Evolutionary conservation across 371 early-diverging fungal species (phyloP), one percentile per base, ranked within the genome.

Genomic region (Actinomortierella ambigua): DNA sequence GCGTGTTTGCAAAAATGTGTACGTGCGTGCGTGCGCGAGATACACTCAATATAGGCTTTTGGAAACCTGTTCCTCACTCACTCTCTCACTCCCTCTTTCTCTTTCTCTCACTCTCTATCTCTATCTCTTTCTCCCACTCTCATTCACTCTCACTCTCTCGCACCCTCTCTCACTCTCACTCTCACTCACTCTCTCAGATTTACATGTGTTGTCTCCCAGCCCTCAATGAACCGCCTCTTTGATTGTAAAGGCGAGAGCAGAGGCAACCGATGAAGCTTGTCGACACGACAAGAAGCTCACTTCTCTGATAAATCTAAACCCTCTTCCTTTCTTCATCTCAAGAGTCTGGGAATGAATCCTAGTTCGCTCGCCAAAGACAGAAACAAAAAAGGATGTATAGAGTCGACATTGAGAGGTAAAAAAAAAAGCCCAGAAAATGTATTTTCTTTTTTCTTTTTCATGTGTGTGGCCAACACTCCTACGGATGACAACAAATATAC

Each of bases 401-500:
- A 55, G 70, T 65, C 18, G 65, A 69, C 18, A 48, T 60, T 9
- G 46, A 61, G 15, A 64, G 70, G 70, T 65, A 61, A 44, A 64
- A 60, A 18, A 60, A 69, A 26, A 54, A 63, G 39, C 23, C 61
- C 50, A 42, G 61, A 64, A 41, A 61, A 65, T 64, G 61, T 57
- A 61, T 26, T 6, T 24, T 43, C 9, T 48, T 6, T 49, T n/a
- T 22, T 11, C 47, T 22, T 22, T 46, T 46, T 5, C 47, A 5
- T 9, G 6, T 22, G 20, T 46, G 18, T 13, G 17, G n/a, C 29
- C 40, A 20, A 20, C 20, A 34, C 53, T 20, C 7, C 1, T 15
- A 18, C 22, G 1, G 9, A 11, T 34, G 15, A 1, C 44, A 44
- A 44, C 44, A 20, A n/a, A 15, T 44, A 44, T 20, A 44, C 44